A percentile compares a stretch with the other conserved stretches of the same genome.
Conservation (phyloP, 305 asterid species). For the Rubia tinctorum region DNA sequence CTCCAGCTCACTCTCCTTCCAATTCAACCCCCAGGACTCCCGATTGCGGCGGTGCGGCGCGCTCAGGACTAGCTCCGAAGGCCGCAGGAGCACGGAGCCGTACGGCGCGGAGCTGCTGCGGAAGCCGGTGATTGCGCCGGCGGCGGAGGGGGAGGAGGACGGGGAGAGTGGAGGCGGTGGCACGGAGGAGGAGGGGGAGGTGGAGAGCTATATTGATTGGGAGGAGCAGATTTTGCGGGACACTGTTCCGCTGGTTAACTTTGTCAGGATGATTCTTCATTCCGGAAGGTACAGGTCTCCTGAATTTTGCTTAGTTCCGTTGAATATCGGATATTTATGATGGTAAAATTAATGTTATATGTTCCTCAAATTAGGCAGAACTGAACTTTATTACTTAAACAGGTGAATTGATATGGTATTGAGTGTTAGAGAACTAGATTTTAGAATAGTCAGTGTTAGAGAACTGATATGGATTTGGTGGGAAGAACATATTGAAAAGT, state of each 20-base stretch:
- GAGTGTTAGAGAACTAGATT: not conserved
- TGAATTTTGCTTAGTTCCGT: not conserved
- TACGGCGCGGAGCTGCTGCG: slow-evolving; percentile 43
- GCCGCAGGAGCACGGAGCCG: slow-evolving; percentile 34
- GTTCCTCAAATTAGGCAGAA: not conserved
- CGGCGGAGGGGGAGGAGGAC: slow-evolving; percentile 28
- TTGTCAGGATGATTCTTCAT: slow-evolving; percentile 89
- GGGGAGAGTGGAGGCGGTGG: slow-evolving; percentile 16
- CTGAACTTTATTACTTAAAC: not conserved
- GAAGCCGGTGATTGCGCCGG: slow-evolving; percentile 57
- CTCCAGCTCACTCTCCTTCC: slow-evolving; percentile 40
- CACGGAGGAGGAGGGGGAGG: slow-evolving; percentile 39
- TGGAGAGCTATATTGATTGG: slow-evolving; percentile 82
- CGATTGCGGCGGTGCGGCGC: slow-evolving; percentile 28
- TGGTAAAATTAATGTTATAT: not conserved
- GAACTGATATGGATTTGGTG: not conserved
- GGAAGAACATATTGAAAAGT: not conserved
- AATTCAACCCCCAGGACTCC: slow-evolving; percentile 19
- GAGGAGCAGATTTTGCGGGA: slow-evolving; percentile 95
- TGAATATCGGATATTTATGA: not conserved
- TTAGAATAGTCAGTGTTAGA: not conserved
- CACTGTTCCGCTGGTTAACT: slow-evolving; percentile 94
- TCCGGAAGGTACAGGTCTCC: slow-evolving; percentile 59
- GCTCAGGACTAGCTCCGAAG: slow-evolving; percentile 31
- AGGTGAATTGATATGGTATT: not conserved